These are phyloP conservation scores for Davidsoniella australis DNA, from an alignment of 2,329 filamentous ascomycete species.

Conservation along the genomic window DNA sequence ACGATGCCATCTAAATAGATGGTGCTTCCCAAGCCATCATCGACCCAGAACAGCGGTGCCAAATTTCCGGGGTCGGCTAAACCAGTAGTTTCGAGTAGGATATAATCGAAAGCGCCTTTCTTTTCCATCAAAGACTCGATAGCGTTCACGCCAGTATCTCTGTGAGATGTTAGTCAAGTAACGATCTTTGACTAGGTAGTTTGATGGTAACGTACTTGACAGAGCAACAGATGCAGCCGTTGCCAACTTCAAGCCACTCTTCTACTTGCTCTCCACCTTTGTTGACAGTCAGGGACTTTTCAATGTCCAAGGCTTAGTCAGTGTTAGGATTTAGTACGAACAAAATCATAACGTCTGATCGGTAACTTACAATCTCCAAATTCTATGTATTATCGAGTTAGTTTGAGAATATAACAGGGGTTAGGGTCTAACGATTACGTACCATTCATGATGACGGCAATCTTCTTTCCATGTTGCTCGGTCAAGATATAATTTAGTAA, in stretches of 20 bases:
- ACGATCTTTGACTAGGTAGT: background rate
- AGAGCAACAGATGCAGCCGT: conserved; percentile 94
- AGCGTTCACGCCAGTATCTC: conserved; percentile 81
- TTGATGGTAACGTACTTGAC: conserved; percentile 49
- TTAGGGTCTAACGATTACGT: conserved; percentile 3
- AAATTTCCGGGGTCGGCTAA: conserved; percentile 91
- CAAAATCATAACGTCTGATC: background rate
- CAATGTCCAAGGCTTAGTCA: conserved; percentile 67
- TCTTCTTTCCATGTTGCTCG: conserved; percentile 90
- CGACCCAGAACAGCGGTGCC: conserved; percentile 92
- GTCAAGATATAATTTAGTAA: conserved; percentile 90
- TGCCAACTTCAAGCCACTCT: conserved; percentile 91
- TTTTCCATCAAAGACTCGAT: conserved; percentile 94
- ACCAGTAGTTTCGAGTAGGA: conserved; percentile 88
- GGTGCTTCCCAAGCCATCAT: conserved; percentile 83
- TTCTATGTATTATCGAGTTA: conserved; percentile 29
- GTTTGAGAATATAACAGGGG: background rate
- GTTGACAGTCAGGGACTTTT: conserved; percentile 86
- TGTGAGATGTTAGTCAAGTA: conserved; percentile 19
- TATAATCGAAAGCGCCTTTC: conserved; percentile 90
- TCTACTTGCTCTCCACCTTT: conserved; percentile 67
- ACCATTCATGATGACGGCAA: conserved; percentile 94
- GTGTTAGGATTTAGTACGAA: conserved; percentile 8
- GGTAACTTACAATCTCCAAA: conserved; percentile 56
- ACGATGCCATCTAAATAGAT: conserved; percentile 97